Percentiles rank a stretch among this genome's conserved stretches.
Conservation (phyloP, 768 basidiomycete species). For the Hygrophorus pudorinus region DNA sequence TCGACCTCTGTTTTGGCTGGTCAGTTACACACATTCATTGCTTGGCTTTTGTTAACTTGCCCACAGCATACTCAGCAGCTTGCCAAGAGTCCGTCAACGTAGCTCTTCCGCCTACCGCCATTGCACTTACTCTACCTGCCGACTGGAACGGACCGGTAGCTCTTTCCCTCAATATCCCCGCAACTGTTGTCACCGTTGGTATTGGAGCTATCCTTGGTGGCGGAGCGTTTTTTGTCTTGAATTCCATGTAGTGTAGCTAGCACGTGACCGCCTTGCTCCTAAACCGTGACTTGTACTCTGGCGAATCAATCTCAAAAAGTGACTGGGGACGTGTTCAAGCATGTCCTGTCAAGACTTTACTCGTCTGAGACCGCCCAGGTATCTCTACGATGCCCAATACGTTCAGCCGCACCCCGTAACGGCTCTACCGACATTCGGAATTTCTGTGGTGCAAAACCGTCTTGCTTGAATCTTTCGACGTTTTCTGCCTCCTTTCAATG, state of each 20-base stretch:
- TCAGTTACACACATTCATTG: constrained; percentile 17
- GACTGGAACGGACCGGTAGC: constrained; percentile 49
- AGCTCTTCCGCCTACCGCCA: constrained; percentile 27
- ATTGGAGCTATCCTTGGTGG: constrained; percentile 37
- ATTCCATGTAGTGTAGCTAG: constrained; percentile 31
- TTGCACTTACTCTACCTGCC: constrained; percentile 34
- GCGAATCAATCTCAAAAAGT: too few relatives aligned
- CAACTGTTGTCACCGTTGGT: constrained; percentile 31
- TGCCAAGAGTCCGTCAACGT: constrained; percentile 30
- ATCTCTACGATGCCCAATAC: too few relatives aligned
- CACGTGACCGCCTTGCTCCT: background rate
- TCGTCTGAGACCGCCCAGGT: too few relatives aligned
- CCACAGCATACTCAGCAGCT: constrained; percentile 43
- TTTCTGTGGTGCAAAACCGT: too few relatives aligned
- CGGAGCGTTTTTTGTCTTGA: constrained; percentile 40
- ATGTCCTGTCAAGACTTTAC: too few relatives aligned
- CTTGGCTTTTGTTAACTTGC: constrained; percentile 4
- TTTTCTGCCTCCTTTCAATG: too few relatives aligned
- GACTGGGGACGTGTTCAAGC: too few relatives aligned
- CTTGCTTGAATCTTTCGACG: too few relatives aligned
- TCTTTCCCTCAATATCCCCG: constrained; percentile 31
- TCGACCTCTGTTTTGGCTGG: constrained; percentile 50
- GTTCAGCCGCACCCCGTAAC: too few relatives aligned
- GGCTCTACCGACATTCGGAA: too few relatives aligned
- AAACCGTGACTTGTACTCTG: background rate